A percentile compares a stretch with the other conserved stretches of the same genome.
Conservation (phyloP, 2,329 filamentous ascomycete genomes). For the Phoma sp. region DNA sequence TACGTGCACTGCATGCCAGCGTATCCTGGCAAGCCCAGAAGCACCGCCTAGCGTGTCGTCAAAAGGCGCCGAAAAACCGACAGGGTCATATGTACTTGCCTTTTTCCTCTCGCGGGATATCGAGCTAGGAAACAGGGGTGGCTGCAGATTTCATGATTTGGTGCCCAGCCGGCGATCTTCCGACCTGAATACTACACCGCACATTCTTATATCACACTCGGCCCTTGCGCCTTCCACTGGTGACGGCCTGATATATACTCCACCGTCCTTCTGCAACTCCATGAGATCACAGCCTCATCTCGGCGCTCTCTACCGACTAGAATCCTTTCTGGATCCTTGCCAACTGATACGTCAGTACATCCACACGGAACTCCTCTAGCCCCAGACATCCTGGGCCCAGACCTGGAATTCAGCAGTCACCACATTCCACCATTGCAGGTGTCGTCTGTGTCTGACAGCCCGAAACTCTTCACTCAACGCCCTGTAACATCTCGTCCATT, state of each 20-base stretch:
- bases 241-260: constrained; percentile 27
- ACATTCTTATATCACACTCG: constrained; percentile 40
- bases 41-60: constrained; percentile 21
- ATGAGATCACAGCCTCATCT: constrained; percentile 22
- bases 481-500: neutral
- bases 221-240: constrained; percentile 31
- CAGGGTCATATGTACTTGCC: constrained; percentile 34
- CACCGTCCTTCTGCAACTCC: constrained; percentile 16
- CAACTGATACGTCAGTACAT: neutral
- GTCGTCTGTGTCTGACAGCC: neutral
- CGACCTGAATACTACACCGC: constrained; percentile 35
- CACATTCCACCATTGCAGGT: constrained; percentile 5
- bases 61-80: constrained; percentile 31
- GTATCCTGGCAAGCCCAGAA: constrained; percentile 18
- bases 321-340: neutral
- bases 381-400: constrained; percentile 4
- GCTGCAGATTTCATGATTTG: constrained; percentile 36
- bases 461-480: neutral
- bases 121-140: constrained; percentile 30
- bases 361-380: neutral
- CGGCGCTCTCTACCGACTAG: constrained; percentile 8
- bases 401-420: constrained; percentile 2
- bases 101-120: constrained; percentile 37
- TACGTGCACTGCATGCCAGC: constrained; percentile 23
- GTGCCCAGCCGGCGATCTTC: constrained; percentile 35